Conservation (phyloP, 306 rosid species). For the Trifolium fragiferum region DNA sequence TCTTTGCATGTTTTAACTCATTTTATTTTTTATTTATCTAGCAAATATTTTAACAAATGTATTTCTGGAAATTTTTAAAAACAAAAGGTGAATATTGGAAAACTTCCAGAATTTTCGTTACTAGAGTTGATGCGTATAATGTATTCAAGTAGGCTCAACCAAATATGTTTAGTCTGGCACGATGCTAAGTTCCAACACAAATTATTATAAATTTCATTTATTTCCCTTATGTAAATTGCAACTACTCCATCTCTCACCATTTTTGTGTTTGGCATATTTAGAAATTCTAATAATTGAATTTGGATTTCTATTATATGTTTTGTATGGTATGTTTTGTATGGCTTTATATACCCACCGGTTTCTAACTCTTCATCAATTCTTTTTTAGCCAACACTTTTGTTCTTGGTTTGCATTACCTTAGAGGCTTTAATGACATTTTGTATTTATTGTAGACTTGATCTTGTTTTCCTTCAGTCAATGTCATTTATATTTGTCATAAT, state of each 20-base stretch:
- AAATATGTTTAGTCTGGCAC: slow-evolving; percentile 3
- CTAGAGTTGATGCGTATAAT: slow-evolving; percentile 1
- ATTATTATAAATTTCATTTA: not conserved
- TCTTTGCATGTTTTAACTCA: not conserved
- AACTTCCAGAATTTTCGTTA: not conserved
- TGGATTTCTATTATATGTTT: slow-evolving; percentile 1
- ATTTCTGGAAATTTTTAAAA: not conserved
- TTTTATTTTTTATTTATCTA: not conserved
- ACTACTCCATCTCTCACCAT: slow-evolving; percentile 4
- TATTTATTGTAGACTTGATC: slow-evolving; percentile 25
- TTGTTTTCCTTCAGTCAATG: slow-evolving; percentile 21
- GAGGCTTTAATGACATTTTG: slow-evolving; percentile 22
- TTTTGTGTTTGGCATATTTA: slow-evolving; percentile 15
- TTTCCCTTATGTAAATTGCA: slow-evolving; percentile 24
- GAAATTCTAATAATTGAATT: slow-evolving; percentile 18
- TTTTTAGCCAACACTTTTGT: not conserved
- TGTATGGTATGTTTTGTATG: slow-evolving; percentile 2
- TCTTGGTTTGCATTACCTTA: slow-evolving; percentile 5
- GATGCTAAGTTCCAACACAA: not conserved
- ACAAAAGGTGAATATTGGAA: not conserved
- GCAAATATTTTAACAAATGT: not conserved
- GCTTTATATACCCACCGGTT: not conserved
- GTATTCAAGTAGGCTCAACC: slow-evolving; percentile 24
- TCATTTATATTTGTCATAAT: slow-evolving; percentile 39
- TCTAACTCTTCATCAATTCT: slow-evolving; percentile 21